A percentile compares a stretch with the other conserved stretches of the same genome.
Conservation (phyloP, 176 grass and related monocot species). For the Raddia distichophylla region DNA sequence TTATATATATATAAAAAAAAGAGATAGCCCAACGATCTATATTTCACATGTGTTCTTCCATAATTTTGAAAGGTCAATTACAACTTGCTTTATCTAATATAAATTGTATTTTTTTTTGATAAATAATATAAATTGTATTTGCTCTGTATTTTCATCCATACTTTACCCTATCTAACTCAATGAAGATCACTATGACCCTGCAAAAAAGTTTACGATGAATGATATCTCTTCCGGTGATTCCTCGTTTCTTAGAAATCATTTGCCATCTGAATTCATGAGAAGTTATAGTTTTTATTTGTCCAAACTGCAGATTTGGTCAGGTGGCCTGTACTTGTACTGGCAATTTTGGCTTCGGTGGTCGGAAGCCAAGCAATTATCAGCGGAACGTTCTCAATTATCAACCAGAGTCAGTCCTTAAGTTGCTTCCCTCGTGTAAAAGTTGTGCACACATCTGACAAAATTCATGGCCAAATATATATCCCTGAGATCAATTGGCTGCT, state of each 20-base stretch:
- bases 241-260: not conserved
- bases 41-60: not conserved
- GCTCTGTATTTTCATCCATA: not conserved
- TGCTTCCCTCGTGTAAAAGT: constrained; percentile 99
- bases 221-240: not conserved
- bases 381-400: constrained; percentile 98
- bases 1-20: not conserved
- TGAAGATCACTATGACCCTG: not conserved
- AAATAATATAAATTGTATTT: not conserved
- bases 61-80: not conserved
- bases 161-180: not conserved
- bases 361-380: constrained; percentile 99
- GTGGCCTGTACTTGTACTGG: constrained; percentile 83
- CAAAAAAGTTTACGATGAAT: not conserved
- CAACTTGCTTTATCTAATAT: not conserved
- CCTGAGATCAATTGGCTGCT: constrained; percentile 99
- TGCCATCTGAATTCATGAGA: constrained; percentile 8
- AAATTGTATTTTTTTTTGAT: not conserved
- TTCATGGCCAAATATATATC: constrained; percentile 98
- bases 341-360: constrained; percentile 93
- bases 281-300: not conserved
- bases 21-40: not conserved
- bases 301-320: constrained; percentile 69
- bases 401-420: constrained; percentile 89
- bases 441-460: constrained; percentile 88